Conservation (phyloP, 495 filamentous ascomycete species). For the Endocarpon pusillum region DNA sequence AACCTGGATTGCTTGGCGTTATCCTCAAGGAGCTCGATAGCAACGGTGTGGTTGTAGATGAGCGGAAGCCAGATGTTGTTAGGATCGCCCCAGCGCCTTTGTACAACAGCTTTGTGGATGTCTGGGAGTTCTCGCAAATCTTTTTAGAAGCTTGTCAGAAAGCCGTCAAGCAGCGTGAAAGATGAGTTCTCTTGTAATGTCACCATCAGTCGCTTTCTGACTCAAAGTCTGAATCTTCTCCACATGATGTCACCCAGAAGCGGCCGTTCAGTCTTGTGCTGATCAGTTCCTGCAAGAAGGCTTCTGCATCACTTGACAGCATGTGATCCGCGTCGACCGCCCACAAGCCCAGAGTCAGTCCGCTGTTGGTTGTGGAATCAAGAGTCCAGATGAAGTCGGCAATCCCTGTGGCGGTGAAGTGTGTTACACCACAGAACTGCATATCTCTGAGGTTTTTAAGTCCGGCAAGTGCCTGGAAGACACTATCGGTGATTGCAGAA, state of each 20-base stretch:
- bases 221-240: too few species aligned
- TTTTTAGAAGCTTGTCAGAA: conserved; percentile 34
- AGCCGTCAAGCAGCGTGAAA: too few species aligned
- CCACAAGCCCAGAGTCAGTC: conserved; percentile 4
- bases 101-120: conserved; percentile 74
- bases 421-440: conserved; percentile 26
- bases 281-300: too few species aligned
- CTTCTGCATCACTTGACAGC: too few species aligned
- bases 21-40: conserved; percentile 54
- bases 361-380: neutral
- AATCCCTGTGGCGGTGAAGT: conserved; percentile 28
- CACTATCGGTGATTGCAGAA: conserved; percentile 33
- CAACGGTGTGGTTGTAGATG: conserved; percentile 64
- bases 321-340: conserved; percentile 6
- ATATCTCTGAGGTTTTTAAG: conserved; percentile 27
- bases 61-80: conserved; percentile 78
- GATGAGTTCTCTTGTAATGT: too few species aligned
- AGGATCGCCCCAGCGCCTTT: conserved; percentile 82
- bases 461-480: conserved; percentile 26
- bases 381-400: conserved; percentile 30
- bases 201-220: too few species aligned
- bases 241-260: conserved; percentile 1
- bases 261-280: conserved; percentile 6
- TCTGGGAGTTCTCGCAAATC: conserved; percentile 55
- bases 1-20: conserved; percentile 45